phyloP scores from a whole-genome alignment of 1,284 basidiomycete species.

The Leccinum discolor region DNA sequence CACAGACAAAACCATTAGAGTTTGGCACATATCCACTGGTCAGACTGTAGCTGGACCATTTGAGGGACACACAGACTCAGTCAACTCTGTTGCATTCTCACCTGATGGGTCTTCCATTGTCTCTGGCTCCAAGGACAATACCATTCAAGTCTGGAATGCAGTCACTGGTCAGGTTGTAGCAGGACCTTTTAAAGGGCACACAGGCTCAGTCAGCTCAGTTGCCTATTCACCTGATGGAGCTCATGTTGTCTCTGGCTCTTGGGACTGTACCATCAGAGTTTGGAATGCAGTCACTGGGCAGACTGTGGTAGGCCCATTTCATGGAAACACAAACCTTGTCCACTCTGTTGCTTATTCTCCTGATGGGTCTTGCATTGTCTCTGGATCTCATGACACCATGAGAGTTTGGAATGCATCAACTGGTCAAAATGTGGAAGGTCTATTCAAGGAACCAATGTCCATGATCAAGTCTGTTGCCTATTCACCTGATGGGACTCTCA shows the following conservation, averaged over 20 bases:
- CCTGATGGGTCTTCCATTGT: background rate
- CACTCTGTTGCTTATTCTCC: background rate
- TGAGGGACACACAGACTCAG: background rate
- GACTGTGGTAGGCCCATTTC: background rate
- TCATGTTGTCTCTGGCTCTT: background rate
- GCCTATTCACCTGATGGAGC: background rate
- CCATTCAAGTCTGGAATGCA: background rate
- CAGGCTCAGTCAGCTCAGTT: background rate
- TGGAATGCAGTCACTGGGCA: background rate
- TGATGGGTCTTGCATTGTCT: background rate
- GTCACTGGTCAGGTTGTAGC: background rate
- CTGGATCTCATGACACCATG: background rate
- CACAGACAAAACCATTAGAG: background rate
- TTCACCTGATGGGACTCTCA: background rate
- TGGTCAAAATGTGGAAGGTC: background rate
- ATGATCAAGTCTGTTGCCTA: background rate
- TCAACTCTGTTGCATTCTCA: background rate
- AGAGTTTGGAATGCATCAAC: background rate
- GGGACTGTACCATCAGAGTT: background rate
- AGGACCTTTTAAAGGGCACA: background rate
- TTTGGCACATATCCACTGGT: background rate
- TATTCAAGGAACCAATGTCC: background rate
- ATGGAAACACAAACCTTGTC: background rate
- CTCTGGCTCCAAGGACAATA: background rate
- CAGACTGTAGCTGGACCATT: background rate